Evolutionary conservation across 2,329 filamentous ascomycete species (phyloP), one percentile per base, ranked within the genome.

Genomic region (Hypoxylon sp.): DNA sequence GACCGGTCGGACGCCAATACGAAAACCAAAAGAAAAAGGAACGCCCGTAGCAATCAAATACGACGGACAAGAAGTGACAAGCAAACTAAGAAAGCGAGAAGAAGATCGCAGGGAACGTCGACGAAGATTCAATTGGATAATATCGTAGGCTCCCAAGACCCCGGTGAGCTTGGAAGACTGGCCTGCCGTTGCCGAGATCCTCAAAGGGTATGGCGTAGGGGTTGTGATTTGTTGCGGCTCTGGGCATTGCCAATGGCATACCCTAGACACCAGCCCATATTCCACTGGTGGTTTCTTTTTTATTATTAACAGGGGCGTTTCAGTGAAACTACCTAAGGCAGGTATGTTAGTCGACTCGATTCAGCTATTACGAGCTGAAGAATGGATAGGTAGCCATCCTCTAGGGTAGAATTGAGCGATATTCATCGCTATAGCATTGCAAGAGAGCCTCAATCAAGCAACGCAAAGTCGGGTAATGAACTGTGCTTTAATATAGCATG

Each of bases 201-300:
- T 58, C 40, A 64, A 61, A 61, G 31, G 67, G 65, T 35, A 61
- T 57, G 59, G 64, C 49, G 68, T 61, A 69, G 69, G 69, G 69
- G 63, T 59, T 42, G n/a, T 27, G 33, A 62, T 49, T 37, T 61
- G 48, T 64, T 71, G 68, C 68, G 66, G 69, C 68, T 71, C 65
- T 69, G 42, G 62, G 65, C 59, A 68, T 69, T 27, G 56, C 53
- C 51, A 66, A 66, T 64, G 49, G 31, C 30, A 58, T 49, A 27
- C 6, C 27, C 58, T 27, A 42, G 49, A 22, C 42, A 50, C 57
- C 51, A 46, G 35, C 27, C 31, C 56, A 61, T 63, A 33, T 44
- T 63, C 44, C 44, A 49, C 31, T 22, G 30, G 30, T 42, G 17
- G 61, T 50, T 48, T 49, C 20, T 56, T 44, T 56, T 44, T 58